Base-by-base conservation (phyloP, 2,329 filamentous ascomycete species). In the Arthrobotrys musiformis region DNA sequence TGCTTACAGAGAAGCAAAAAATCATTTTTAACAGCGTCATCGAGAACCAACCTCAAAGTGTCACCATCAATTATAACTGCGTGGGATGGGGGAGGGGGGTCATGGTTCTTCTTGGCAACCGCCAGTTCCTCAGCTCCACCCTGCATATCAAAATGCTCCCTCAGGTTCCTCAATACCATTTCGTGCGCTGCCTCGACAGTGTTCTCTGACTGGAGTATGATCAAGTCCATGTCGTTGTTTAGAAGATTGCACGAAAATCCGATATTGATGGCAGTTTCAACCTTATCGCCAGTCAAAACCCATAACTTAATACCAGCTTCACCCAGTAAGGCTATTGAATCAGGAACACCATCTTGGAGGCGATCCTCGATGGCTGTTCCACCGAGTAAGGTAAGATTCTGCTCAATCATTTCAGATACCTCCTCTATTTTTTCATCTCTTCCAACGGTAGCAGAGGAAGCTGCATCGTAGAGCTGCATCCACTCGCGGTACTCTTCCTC, bases 241-340 rank as follows among this genome's bases (percentile, higher is more conserved):
- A 99, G 88, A 33, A 99, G 87, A 81, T 99, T 99, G 86, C 96
- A 99, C 9, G 96, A 99, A 84, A 98, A 99, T 1, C 95, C 95
- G 82, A 99, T 99, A 85, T 99, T 99, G 89, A 99, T 99, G 72
- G 96, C 95, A 24, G 95, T 99, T 85, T 99, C 95, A 33, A 98
- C 94, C 84, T 98, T 99, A 87, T 99, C 95, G 79, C 96, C 95
- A 15, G 95, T 99, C 79, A 99, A 86, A 66, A 99, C 95, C 95
- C 95, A 99, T 6, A 99, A 89, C 84, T 99, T 99, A 84, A 99
- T 97, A 83, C 96, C 96, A 66, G 95, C 95, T 81, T 93, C 90
- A 30, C 91, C 94, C 63, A 99, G 89, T 50, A 99, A 86, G 61
- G 91, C 92, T 81, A 99, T 99, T 0, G 95, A 94, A 82, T 98